Evolutionary conservation across 352 stramenopile species (phyloP).

Genomic region (Pythium brachiatum): DNA sequence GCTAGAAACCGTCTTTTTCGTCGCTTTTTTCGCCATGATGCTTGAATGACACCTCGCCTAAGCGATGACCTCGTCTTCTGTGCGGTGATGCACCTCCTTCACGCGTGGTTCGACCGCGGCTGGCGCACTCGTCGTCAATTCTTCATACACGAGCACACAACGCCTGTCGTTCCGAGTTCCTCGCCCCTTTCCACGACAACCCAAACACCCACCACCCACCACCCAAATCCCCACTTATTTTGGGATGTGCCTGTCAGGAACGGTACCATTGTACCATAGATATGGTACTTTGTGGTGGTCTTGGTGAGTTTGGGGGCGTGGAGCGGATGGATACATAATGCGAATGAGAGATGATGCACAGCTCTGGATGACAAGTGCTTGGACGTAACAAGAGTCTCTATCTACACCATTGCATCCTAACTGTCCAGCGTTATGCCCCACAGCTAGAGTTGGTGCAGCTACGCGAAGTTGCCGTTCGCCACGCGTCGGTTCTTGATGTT

Average conservation of each 20-base stretch:
- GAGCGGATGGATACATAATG: too few relatives aligned
- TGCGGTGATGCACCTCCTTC: neutral
- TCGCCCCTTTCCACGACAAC: neutral
- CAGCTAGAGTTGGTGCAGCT: neutral
- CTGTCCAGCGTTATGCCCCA: too few relatives aligned
- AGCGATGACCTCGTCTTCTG: neutral
- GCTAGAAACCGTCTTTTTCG: neutral
- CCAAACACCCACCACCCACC: neutral
- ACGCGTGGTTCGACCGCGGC: neutral
- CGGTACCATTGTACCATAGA: neutral
- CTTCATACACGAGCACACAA: neutral
- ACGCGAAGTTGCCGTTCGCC: constrained; percentile 68
- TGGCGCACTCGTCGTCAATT: neutral
- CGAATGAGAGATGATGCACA: too few relatives aligned
- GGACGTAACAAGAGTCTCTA: too few relatives aligned
- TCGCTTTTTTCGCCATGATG: constrained; percentile 9
- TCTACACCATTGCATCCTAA: too few relatives aligned
- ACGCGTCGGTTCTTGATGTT: constrained; percentile 63
- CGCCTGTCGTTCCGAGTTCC: neutral
- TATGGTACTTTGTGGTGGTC: neutral
- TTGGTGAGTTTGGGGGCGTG: too few relatives aligned
- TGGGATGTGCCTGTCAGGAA: neutral
- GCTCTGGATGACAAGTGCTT: too few relatives aligned
- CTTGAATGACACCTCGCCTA: neutral
- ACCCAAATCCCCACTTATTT: neutral